Conservation (phyloP, 495 filamentous ascomycete genomes). For the Aspergillus conjunctus region DNA sequence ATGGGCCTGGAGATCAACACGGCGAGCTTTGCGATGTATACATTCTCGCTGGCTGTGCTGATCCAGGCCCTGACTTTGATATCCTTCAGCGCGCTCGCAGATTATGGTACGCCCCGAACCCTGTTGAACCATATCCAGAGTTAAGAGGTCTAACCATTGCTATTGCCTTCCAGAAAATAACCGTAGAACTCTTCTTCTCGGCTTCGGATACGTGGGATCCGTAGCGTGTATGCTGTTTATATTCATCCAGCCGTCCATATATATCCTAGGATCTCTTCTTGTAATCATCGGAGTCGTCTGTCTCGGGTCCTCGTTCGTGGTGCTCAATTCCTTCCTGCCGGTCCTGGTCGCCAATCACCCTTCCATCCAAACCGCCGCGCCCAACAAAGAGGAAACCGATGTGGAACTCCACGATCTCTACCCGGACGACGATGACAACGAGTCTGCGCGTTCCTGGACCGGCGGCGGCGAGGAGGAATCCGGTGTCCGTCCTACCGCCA, state of each 20-base stretch:
- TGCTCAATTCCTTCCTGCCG: constrained; percentile 55
- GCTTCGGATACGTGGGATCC: constrained; percentile 78
- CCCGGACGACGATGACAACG: constrained; percentile 19
- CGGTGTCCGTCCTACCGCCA: not conserved
- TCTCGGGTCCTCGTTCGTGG: constrained; percentile 54
- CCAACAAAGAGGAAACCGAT: constrained; percentile 11
- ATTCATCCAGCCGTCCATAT: constrained; percentile 67
- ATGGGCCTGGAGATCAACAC: constrained; percentile 52
- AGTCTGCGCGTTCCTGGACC: constrained; percentile 42
- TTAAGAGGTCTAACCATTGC: not conserved
- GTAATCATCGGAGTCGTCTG: constrained; percentile 83
- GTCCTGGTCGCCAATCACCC: constrained; percentile 51
- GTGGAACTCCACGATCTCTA: constrained; percentile 34
- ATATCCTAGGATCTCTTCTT: constrained; percentile 73
- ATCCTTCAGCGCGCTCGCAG: constrained; percentile 55
- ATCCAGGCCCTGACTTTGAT: constrained; percentile 56
- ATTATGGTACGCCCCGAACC: constrained; percentile 47
- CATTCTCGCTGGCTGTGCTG: constrained; percentile 53
- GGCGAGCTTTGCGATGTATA: constrained; percentile 59
- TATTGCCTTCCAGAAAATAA: constrained; percentile 36
- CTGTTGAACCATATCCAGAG: not conserved
- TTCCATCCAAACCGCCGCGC: constrained; percentile 29
- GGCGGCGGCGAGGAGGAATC: constrained; percentile 31
- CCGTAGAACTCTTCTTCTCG: constrained; percentile 72
- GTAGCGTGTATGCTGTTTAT: constrained; percentile 82